Conservation (phyloP, 305 asterid genomes). For the Plantago lanceolata region DNA sequence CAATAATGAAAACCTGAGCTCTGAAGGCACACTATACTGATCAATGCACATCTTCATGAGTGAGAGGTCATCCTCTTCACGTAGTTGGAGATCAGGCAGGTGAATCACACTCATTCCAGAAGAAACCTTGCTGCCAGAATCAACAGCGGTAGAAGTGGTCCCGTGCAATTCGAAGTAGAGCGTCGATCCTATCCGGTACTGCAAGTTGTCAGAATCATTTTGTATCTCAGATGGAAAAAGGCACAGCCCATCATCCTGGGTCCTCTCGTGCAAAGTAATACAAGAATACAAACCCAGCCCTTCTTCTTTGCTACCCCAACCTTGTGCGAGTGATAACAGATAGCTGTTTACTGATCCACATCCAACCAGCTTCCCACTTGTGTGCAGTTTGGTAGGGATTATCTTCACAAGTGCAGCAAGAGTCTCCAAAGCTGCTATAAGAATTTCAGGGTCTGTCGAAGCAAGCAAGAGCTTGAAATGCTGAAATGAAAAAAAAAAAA, state of each 20-base stretch:
- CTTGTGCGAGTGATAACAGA: conserved; percentile 96
- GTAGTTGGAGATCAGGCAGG: conserved; percentile 70
- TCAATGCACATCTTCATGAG: conserved; percentile 70
- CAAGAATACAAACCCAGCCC: conserved; percentile 93
- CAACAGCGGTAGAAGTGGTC: conserved; percentile 33
- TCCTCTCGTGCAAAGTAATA: conserved; percentile 67
- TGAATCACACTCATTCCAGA: conserved; percentile 60
- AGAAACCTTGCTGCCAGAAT: conserved; percentile 34
- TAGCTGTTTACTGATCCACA: conserved; percentile 83
- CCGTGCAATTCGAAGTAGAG: conserved; percentile 82
- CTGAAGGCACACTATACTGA: conserved; percentile 69
- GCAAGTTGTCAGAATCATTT: conserved; percentile 60
- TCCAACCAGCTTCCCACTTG: conserved; percentile 86
- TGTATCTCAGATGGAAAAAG: conserved; percentile 74
- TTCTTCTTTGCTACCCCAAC: conserved; percentile 99
- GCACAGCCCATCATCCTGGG: conserved; percentile 70
- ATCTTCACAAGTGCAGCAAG: conserved; percentile 79
- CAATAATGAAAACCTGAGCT: conserved; percentile 77
- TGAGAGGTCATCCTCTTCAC: conserved; percentile 79
- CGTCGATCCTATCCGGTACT: conserved; percentile 77
- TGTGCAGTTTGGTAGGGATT: conserved; percentile 84
- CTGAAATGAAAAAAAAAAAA: conserved; percentile 56
- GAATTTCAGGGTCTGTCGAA: conserved; percentile 89
- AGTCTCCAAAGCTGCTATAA: conserved; percentile 73
- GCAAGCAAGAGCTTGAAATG: conserved; percentile 96